Evolutionary conservation across 2,329 filamentous ascomycete genomes (phyloP).

Genomic region (Monilinia fructigena): DNA sequence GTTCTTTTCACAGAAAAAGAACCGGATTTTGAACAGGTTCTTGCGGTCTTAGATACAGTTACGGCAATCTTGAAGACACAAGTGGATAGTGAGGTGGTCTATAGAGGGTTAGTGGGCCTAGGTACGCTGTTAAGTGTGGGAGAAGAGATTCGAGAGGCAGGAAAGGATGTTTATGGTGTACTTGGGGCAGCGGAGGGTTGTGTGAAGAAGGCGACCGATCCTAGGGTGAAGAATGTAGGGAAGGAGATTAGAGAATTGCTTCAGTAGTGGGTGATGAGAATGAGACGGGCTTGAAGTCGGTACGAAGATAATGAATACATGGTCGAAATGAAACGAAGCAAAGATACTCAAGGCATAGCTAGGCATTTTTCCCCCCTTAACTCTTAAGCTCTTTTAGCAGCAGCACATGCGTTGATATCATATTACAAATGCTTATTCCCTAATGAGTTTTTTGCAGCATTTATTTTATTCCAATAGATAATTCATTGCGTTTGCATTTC

Average conservation of each 20-base stretch:
- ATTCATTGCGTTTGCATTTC: no score
- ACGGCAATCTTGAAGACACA: slow-evolving; percentile 62
- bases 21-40: slow-evolving; percentile 44
- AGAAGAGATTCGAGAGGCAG: slow-evolving; percentile 54
- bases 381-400: no score
- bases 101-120: slow-evolving; percentile 75
- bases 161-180: slow-evolving; percentile 56
- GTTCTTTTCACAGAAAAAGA: slow-evolving; percentile 59
- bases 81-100: slow-evolving; percentile 78
- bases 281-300: no score
- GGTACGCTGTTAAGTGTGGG: slow-evolving; percentile 70
- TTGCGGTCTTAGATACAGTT: slow-evolving; percentile 57
- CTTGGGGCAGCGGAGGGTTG: slow-evolving; percentile 48
- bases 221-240: slow-evolving; percentile 58
- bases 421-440: background rate
- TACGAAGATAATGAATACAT: slow-evolving; percentile 13
- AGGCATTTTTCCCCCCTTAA: background rate
- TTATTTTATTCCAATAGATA: no score
- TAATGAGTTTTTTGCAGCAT: background rate
- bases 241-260: slow-evolving; percentile 50
- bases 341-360: background rate
- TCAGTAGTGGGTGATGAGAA: slow-evolving; percentile 18
- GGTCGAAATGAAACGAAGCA: background rate
- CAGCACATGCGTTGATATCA: background rate
- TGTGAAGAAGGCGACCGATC: slow-evolving; percentile 55